These are phyloP conservation scores for Spiraea crenata DNA, from an alignment of 331 rosid species.

Conservation along the genomic window DNA sequence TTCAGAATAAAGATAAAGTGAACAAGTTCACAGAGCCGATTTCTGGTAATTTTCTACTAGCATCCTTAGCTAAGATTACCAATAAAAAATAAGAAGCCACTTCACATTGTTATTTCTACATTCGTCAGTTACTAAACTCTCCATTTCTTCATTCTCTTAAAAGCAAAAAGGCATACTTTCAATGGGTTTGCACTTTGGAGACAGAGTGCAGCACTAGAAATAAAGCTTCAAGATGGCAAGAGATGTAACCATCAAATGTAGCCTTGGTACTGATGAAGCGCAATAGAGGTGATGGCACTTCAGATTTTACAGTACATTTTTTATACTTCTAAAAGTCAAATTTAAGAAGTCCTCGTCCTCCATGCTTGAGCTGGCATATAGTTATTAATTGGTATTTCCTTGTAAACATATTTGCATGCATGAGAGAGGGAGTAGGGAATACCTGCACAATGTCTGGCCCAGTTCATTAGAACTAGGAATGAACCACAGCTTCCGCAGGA, in stretches of 20 bases:
- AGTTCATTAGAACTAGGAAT: conserved; percentile 76
- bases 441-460: conserved; percentile 93
- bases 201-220: background rate
- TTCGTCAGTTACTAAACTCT: background rate
- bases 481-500: conserved; percentile 78
- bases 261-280: background rate
- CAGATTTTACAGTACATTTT: background rate
- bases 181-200: background rate
- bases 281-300: background rate
- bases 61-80: background rate
- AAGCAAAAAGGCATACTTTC: background rate
- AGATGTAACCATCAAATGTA: background rate
- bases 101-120: background rate
- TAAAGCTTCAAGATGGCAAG: background rate
- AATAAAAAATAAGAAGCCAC: background rate
- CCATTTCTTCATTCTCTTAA: background rate
- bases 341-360: background rate
- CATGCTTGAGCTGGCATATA: background rate
- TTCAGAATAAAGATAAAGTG: background rate
- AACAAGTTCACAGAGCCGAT: background rate
- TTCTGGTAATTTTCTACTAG: background rate
- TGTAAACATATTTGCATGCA: background rate
- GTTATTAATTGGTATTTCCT: background rate
- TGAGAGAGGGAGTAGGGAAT: conserved; percentile 29
- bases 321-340: background rate